Conservation (phyloP, 2,329 filamentous ascomycete species). For the Capronia americana region DNA sequence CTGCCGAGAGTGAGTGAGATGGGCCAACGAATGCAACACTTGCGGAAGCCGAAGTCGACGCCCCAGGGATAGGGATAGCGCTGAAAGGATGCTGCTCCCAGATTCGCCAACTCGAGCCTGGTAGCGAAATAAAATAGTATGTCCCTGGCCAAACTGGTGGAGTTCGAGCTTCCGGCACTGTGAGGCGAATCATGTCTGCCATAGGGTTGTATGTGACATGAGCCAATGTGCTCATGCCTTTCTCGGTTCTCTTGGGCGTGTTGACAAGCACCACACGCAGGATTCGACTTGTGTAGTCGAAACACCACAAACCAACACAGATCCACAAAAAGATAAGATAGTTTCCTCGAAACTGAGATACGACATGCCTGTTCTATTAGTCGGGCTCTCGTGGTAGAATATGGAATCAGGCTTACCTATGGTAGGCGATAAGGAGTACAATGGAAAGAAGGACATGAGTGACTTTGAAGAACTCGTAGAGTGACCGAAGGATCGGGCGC, state of each 20-base stretch:
- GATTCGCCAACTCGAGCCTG: conserved; percentile 4
- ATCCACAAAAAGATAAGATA: neutral
- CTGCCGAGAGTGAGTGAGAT: neutral
- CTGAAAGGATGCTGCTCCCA: conserved; percentile 6
- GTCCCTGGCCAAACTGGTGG: neutral
- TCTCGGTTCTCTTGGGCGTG: neutral
- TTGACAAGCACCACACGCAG: neutral
- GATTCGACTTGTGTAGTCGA: conserved; percentile 1
- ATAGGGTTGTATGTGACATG: neutral
- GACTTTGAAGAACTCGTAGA: conserved; percentile 4
- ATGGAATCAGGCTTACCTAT: neutral
- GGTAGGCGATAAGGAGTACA: neutral
- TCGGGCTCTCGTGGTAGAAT: neutral
- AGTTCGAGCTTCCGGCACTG: neutral
- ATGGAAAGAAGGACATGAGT: neutral
- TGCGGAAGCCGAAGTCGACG: neutral
- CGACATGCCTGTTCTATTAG: conserved; percentile 4
- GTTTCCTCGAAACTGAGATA: neutral
- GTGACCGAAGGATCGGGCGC: neutral
- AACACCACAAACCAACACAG: conserved; percentile 1
- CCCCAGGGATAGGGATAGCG: neutral
- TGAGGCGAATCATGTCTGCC: conserved; percentile 5
- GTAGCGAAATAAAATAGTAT: neutral
- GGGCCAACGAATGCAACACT: neutral
- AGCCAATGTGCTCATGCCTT: neutral